phyloP scores from a whole-genome alignment of 495 filamentous ascomycete species.

The Massariosphaeria phaeospora region DNA sequence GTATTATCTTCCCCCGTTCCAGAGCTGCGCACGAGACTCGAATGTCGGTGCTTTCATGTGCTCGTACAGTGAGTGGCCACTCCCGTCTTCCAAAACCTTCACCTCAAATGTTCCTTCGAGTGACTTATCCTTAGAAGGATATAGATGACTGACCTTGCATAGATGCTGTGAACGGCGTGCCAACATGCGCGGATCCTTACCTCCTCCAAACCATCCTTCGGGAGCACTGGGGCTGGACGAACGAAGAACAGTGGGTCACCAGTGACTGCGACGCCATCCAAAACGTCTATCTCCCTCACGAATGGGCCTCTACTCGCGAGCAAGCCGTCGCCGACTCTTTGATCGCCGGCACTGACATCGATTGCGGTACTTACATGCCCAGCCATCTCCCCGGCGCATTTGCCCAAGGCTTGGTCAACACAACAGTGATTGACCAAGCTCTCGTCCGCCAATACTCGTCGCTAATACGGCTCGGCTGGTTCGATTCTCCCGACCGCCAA shows the following conservation, averaged over 20 bases:
- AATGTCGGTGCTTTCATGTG: slow-evolving; percentile 57
- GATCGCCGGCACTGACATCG: slow-evolving; percentile 58
- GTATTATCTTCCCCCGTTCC: slow-evolving; percentile 52
- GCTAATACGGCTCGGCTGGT: slow-evolving; percentile 56
- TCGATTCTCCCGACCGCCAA: slow-evolving; percentile 46
- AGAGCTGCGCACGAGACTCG: slow-evolving; percentile 50
- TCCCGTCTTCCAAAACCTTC: no score
- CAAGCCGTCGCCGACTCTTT: slow-evolving; percentile 51
- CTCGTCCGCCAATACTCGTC: slow-evolving; percentile 54
- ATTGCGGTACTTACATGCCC: slow-evolving; percentile 57
- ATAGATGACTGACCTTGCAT: background rate
- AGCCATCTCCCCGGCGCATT: slow-evolving; percentile 48
- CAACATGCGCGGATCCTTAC: slow-evolving; percentile 53
- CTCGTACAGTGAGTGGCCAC: slow-evolving; percentile 49
- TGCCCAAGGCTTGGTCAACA: slow-evolving; percentile 46
- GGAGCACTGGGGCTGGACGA: slow-evolving; percentile 48
- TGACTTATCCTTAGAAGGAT: background rate
- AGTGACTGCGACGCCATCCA: slow-evolving; percentile 56
- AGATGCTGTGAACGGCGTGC: slow-evolving; percentile 56
- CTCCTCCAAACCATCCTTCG: slow-evolving; percentile 55
- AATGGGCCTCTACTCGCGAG: slow-evolving; percentile 47
- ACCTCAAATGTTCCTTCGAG: background rate
- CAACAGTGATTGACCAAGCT: slow-evolving; percentile 49
- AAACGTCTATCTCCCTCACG: slow-evolving; percentile 54
- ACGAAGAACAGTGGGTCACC: slow-evolving; percentile 52